A percentile compares a stretch with the other conserved stretches of the same genome.
These are phyloP conservation scores for Termitomyces sp. DNA, from an alignment of 768 basidiomycete species.

Conservation along the genomic window DNA sequence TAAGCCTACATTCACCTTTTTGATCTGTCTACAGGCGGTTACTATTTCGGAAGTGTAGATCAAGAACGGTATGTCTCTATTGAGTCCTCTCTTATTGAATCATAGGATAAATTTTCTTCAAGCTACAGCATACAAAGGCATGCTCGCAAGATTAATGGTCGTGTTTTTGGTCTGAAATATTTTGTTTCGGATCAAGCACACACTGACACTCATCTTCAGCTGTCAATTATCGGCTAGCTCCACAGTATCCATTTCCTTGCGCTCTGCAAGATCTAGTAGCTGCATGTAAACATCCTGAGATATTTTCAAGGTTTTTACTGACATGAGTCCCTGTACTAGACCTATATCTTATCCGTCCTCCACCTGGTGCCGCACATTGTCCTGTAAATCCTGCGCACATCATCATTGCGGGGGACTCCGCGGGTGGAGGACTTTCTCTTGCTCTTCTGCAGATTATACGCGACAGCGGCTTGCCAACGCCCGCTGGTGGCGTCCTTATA, in stretches of 20 bases:
- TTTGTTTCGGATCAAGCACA: background rate
- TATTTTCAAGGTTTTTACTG: background rate
- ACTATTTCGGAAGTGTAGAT: constrained; percentile 78
- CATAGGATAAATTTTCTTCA: constrained; percentile 2
- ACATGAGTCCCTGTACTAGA: constrained; percentile 35
- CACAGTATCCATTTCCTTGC: constrained; percentile 96
- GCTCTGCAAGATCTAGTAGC: constrained; percentile 86
- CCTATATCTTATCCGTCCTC: constrained; percentile 86
- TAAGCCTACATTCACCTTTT: background rate
- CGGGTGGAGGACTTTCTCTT: constrained; percentile 83
- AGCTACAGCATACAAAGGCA: constrained; percentile 76
- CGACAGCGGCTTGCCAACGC: constrained; percentile 73
- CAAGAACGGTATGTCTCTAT: constrained; percentile 50
- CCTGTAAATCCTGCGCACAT: constrained; percentile 80
- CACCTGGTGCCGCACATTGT: constrained; percentile 66
- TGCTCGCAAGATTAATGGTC: constrained; percentile 89
- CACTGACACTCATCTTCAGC: constrained; percentile 34
- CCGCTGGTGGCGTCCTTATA: constrained; percentile 84
- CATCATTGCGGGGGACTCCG: constrained; percentile 86
- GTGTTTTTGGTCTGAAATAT: constrained; percentile 62
- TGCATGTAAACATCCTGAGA: constrained; percentile 51
- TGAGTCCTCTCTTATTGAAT: background rate
- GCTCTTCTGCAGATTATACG: constrained; percentile 85
- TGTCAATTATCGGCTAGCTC: constrained; percentile 82
- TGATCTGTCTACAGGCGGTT: constrained; percentile 48